Base-by-base conservation (phyloP, 179 eudicot species). In the Spinacia oleracea region DNA sequence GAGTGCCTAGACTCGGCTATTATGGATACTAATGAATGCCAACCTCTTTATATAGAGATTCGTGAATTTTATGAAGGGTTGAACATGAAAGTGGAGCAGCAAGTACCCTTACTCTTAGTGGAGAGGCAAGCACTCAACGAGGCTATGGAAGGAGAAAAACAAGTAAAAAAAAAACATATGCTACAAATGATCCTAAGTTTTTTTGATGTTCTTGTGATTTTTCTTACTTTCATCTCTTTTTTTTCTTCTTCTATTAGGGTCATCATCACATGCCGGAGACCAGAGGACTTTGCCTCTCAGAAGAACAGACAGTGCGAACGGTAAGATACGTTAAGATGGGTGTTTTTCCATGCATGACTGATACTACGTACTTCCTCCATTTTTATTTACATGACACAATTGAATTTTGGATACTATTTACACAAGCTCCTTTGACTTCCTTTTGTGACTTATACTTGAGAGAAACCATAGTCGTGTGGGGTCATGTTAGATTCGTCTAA, bases 61-160 rank as follows among this genome's bases (percentile, higher is more conserved):
- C 89, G 88, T 85, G 97, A 96, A 10, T 96, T 96, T 84, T 96
- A 94, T 64, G 99, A 96, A 90, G 98, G 99, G 50, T 81, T 96
- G 73, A 86, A 89, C 81, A 96, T 96, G 99, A 94, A 92, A 87
- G 92, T 96, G 78, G 90, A 92, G 81, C 98, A 96, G 85, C 96
- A 94, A 82, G 79, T 96, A 81, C 99, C 98, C 9, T 79, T 96
- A 59, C 95, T 96, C 25, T 86, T 96, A 78, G 98, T 95, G 21
- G 98, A 95, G 87, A 93, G 98, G 80, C 93, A 93, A 81, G 98
- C 98, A 25, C 86, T 96, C 42, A 96, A 96, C 72, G 99, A 96
- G 85, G 99, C 99, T 85, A 93, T 96, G 99, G 99, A 96, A 84
- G 99, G 99, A 72, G 99, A 96, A 83, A 96, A 91, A 80, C 90